Base-by-base conservation (phyloP, 2,329 filamentous ascomycete species). In the Apiospora rasikravindrae region DNA sequence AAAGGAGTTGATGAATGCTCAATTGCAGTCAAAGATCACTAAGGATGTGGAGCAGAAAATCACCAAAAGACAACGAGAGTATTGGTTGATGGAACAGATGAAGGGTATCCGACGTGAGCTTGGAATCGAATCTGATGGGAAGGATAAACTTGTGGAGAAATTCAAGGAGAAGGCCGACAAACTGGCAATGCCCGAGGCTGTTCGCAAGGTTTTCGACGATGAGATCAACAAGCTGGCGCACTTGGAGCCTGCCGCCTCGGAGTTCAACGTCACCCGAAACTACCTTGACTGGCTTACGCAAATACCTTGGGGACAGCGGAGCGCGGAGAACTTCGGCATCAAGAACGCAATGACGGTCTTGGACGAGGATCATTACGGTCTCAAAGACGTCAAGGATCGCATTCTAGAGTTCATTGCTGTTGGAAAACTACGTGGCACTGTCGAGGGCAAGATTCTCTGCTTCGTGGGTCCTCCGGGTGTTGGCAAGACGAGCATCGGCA, bases 71-170 rank as follows among this genome's bases (percentile, higher is more conserved):
- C 96, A 99, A 82, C 91, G 96, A 70, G 96, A 99, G 81, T 99
- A 98, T 84, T 98, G 95, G 94, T 86, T 99, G 67, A 97, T 98
- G 94, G 96, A 99, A 83, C 97, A 99, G 82, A 98, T 99, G 95
- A 98, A 98, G 86, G 96, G 95, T 37, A 99, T 99, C 79, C 93
- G 94, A 72, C 90, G 96, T 72, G 96, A 99, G 83, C 90, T 99
- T 68, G 96, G 97, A 29, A 94, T 99, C 70, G 97, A 99, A 81
- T 97, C 94, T 7, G 96, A 99, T 80, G 96, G 97, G 75, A 99
- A 98, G 84, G 96, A 99, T 80, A 98, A 98, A 84, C 88, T 99
- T 16, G 94, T 99, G 1, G 96, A 98, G 82, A 97, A 94, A 81
- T 99, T 99, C 86, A 96, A 94, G 83, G 95, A 98, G 79, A 98